These are phyloP conservation scores for Corchorus olitorius DNA, from an alignment of 345 rosid species.

Conservation along the genomic window DNA sequence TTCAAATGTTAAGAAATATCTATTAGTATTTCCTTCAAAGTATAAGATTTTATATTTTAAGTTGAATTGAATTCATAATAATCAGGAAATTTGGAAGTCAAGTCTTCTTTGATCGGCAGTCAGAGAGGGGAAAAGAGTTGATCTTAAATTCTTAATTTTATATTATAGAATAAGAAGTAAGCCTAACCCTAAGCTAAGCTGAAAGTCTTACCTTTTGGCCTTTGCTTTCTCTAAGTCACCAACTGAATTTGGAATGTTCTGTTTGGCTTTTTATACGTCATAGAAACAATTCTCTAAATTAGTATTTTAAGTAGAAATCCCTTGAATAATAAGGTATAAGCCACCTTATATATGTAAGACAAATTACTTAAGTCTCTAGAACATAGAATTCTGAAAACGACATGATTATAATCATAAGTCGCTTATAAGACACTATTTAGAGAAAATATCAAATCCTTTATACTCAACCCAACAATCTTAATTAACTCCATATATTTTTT, in stretches of 20 bases:
- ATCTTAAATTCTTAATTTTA: not conserved
- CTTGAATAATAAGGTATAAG: not conserved
- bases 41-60: too few species aligned
- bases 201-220: too few species aligned
- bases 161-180: too few species aligned
- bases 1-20: too few species aligned
- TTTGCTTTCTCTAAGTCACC: not conserved
- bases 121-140: not conserved
- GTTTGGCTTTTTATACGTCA: constrained; percentile 7
- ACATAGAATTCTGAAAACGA: not conserved
- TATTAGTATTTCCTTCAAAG: too few species aligned
- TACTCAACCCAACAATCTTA: too few species aligned
- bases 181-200: too few species aligned
- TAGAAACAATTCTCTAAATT: constrained; percentile 5
- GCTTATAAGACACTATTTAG: too few species aligned
- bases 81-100: not conserved
- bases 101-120: too few species aligned
- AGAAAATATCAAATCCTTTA: too few species aligned
- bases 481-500: too few species aligned
- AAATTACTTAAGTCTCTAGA: not conserved
- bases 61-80: not conserved
- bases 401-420: not conserved
- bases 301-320: too few species aligned
- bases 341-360: not conserved
- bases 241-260: constrained; percentile 12